Evolutionary conservation across 257 asterid genomes (phyloP).

Genomic region (Solanum raphanifolium): DNA sequence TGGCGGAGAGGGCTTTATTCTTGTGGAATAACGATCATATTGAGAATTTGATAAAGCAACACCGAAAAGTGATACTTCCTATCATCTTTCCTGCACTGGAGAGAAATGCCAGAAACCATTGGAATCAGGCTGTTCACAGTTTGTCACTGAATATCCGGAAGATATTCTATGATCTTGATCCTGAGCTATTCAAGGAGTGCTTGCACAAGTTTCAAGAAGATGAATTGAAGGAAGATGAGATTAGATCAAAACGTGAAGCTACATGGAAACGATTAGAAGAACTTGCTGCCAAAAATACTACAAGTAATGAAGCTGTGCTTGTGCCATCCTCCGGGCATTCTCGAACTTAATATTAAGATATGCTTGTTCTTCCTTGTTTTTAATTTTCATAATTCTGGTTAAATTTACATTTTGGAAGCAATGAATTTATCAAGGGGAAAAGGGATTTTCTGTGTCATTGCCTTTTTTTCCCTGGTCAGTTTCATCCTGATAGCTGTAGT

Average conservation of each 20-base stretch:
- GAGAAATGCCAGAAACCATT: constrained; percentile 62
- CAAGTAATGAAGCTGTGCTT: constrained; percentile 47
- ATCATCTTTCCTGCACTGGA: constrained; percentile 72
- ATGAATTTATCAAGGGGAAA: background rate
- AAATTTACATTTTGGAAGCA: background rate
- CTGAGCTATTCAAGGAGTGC: constrained; percentile 64
- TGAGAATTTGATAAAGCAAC: constrained; percentile 59
- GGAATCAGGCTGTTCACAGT: constrained; percentile 81
- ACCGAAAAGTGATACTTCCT: constrained; percentile 63
- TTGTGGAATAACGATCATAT: constrained; percentile 83
- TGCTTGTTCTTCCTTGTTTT: background rate
- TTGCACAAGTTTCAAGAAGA: constrained; percentile 60
- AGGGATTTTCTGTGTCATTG: background rate
- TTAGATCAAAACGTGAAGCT: constrained; percentile 45
- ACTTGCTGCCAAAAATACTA: constrained; percentile 37
- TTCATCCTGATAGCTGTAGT: background rate
- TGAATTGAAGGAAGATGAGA: constrained; percentile 42
- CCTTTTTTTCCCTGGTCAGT: background rate
- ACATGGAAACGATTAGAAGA: constrained; percentile 66
- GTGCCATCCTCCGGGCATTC: constrained; percentile 25
- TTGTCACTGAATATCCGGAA: constrained; percentile 62
- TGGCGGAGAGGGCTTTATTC: constrained; percentile 77
- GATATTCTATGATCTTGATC: constrained; percentile 66
- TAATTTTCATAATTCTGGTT: background rate
- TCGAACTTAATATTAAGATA: constrained; percentile 9